Conservation (phyloP, 2,329 filamentous ascomycete genomes). For the Myriosclerotinia scirpicola region DNA sequence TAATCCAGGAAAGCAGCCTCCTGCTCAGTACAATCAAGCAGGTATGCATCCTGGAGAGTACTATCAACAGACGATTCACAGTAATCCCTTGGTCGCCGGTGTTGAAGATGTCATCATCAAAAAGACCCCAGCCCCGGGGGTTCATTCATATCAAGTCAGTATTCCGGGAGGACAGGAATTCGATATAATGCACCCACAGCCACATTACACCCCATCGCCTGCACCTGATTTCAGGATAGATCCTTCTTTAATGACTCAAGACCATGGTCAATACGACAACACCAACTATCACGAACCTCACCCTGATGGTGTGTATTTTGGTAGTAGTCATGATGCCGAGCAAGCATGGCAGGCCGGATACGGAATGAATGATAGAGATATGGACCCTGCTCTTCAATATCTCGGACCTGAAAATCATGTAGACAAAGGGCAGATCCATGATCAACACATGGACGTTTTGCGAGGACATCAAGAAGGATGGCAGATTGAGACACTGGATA, state of each 20-base stretch:
- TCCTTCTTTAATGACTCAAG: conserved; percentile 34
- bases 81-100: conserved; percentile 28
- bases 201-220: conserved; percentile 17
- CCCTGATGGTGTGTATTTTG: conserved; percentile 33
- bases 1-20: conserved; percentile 51
- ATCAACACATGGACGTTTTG: conserved; percentile 38
- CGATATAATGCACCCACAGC: conserved; percentile 35
- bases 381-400: conserved; percentile 32
- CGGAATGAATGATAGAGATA: conserved; percentile 24
- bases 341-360: conserved; percentile 30
- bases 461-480: conserved; percentile 39
- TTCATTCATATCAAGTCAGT: conserved; percentile 40
- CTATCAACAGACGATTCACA: conserved; percentile 45
- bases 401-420: conserved; percentile 32
- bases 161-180: conserved; percentile 42
- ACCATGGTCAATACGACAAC: conserved; percentile 30
- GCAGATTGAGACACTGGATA: conserved; percentile 39
- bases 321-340: conserved; percentile 30
- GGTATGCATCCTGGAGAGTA: conserved; percentile 50
- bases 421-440: conserved; percentile 35
- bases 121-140: conserved; percentile 41
- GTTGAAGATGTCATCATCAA: conserved; percentile 48
- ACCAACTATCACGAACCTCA: conserved; percentile 26
- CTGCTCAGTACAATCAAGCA: conserved; percentile 47
- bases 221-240: conserved; percentile 35